These are phyloP conservation scores for Amanita rimosa DNA, from an alignment of 768 basidiomycete genomes.

Conservation along the genomic window DNA sequence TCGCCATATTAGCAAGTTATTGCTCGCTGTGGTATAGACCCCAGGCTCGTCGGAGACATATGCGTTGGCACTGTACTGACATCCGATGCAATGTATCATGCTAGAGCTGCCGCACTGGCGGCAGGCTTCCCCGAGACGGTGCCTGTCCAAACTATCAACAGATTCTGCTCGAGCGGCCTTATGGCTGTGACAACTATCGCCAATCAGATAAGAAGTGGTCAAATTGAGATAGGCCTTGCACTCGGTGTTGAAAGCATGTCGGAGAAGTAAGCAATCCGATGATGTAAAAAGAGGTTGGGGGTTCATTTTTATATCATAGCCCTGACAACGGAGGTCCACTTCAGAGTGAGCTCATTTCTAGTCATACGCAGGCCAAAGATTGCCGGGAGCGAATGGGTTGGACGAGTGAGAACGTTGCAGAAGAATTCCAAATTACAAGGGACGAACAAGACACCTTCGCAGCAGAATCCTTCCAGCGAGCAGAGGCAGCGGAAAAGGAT, in stretches of 20 bases:
- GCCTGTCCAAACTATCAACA: constrained; percentile 64
- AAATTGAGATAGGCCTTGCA: constrained; percentile 72
- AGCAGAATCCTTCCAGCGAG: constrained; percentile 66
- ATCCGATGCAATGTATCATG: constrained; percentile 54
- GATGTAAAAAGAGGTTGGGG: background rate
- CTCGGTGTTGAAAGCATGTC: constrained; percentile 87
- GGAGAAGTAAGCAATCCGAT: constrained; percentile 35
- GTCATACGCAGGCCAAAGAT: constrained; percentile 45
- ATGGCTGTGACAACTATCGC: constrained; percentile 73
- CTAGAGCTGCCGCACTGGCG: constrained; percentile 63
- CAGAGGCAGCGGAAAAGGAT: constrained; percentile 59
- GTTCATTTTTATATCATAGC: constrained; percentile 22
- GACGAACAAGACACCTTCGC: constrained; percentile 71
- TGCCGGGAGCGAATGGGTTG: constrained; percentile 75
- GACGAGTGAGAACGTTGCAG: constrained; percentile 82
- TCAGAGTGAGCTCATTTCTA: constrained; percentile 51
- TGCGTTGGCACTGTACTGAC: constrained; percentile 72
- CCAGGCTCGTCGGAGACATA: constrained; percentile 60
- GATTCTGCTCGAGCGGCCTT: constrained; percentile 80
- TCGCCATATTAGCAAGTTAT: constrained; percentile 40
- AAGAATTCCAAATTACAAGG: constrained; percentile 59
- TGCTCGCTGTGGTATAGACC: constrained; percentile 46
- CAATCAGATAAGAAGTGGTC: constrained; percentile 66
- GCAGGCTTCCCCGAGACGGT: constrained; percentile 75
- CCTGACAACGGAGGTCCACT: constrained; percentile 51